A percentile compares a stretch with the other conserved stretches of the same genome.
Conservation (phyloP, 2,329 filamentous ascomycete species). For the Fusarium devonianum region DNA sequence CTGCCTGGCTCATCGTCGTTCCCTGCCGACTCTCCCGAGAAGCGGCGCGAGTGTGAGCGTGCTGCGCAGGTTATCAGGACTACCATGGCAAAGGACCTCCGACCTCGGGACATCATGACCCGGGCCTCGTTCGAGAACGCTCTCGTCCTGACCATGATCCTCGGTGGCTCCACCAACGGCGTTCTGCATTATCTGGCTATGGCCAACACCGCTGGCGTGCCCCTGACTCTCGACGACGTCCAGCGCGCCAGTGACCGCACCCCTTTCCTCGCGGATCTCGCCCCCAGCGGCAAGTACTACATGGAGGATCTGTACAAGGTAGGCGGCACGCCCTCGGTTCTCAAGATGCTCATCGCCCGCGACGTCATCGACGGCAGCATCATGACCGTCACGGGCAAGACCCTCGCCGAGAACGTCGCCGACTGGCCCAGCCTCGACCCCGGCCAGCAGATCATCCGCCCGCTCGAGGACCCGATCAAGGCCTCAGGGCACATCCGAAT, state of each 20-base stretch:
- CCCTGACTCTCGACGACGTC: slow-evolving; percentile 81
- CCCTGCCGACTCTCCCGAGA: slow-evolving; percentile 80
- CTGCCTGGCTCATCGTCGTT: slow-evolving; percentile 86
- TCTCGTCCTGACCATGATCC: slow-evolving; percentile 86
- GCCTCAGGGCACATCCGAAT: slow-evolving; percentile 86
- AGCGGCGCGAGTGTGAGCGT: slow-evolving; percentile 85
- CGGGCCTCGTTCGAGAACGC: slow-evolving; percentile 87
- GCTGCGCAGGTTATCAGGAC: slow-evolving; percentile 78
- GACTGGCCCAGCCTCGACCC: slow-evolving; percentile 79
- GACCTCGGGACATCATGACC: slow-evolving; percentile 80
- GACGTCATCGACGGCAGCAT: slow-evolving; percentile 79
- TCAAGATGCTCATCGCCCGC: slow-evolving; percentile 83
- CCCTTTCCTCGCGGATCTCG: slow-evolving; percentile 85
- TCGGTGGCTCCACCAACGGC: slow-evolving; percentile 90
- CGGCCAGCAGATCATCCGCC: slow-evolving; percentile 86
- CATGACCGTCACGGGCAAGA: slow-evolving; percentile 83
- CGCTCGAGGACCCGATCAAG: slow-evolving; percentile 78
- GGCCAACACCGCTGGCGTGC: slow-evolving; percentile 82
- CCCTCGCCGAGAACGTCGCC: slow-evolving; percentile 81
- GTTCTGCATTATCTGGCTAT: slow-evolving; percentile 91
- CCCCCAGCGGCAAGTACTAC: slow-evolving; percentile 82
- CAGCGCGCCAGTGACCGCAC: slow-evolving; percentile 82
- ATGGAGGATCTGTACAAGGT: slow-evolving; percentile 90
- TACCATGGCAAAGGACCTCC: slow-evolving; percentile 84
- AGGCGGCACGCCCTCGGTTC: slow-evolving; percentile 83